Conservation (phyloP, 192 early-diverging fungal species). For the Dissophora globulifera region DNA sequence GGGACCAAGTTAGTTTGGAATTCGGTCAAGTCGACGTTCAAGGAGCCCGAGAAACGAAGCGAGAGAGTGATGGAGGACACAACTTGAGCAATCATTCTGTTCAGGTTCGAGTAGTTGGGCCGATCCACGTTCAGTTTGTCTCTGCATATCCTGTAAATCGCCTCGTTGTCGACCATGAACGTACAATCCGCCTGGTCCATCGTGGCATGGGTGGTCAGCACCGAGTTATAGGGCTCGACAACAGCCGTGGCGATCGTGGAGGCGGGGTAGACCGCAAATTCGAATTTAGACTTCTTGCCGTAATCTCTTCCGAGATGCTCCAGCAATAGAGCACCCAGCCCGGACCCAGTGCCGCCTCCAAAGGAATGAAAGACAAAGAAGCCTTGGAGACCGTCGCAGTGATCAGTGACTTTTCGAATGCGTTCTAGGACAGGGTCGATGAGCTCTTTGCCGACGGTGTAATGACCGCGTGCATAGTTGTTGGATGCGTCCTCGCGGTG, state of each 20-base stretch:
- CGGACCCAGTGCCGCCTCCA: slow-evolving; percentile 99
- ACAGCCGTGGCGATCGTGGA: slow-evolving; percentile 97
- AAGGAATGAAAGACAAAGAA: slow-evolving; percentile 99
- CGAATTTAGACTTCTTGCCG: slow-evolving; percentile 99
- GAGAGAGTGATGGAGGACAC: slow-evolving; percentile 99
- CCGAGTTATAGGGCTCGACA: slow-evolving; percentile 99
- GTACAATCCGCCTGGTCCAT: slow-evolving; percentile 99
- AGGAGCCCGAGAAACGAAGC: slow-evolving; percentile 97
- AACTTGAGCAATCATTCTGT: slow-evolving; percentile 98
- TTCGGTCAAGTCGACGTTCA: slow-evolving; percentile 99
- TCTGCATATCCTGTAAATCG: slow-evolving; percentile 99
- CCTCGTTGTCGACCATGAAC: slow-evolving; percentile 99
- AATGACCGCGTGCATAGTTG: slow-evolving; percentile 99
- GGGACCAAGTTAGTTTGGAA: slow-evolving; percentile 99
- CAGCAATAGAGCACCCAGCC: slow-evolving; percentile 96
- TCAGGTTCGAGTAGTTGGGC: slow-evolving; percentile 97
- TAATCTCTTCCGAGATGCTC: slow-evolving; percentile 99
- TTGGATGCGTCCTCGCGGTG: slow-evolving; percentile 99
- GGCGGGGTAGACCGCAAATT: slow-evolving; percentile 99
- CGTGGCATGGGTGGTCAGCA: slow-evolving; percentile 99
- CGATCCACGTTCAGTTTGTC: slow-evolving; percentile 97
- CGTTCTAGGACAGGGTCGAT: slow-evolving; percentile 97
- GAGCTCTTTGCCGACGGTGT: slow-evolving; percentile 99
- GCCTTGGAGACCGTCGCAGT: slow-evolving; percentile 98
- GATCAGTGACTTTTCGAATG: slow-evolving; percentile 97